Percentiles rank a stretch among this genome's conserved stretches.
phyloP scores from a whole-genome alignment of 2,329 filamentous ascomycete genomes.

The Chaetomiaceae sp. region DNA sequence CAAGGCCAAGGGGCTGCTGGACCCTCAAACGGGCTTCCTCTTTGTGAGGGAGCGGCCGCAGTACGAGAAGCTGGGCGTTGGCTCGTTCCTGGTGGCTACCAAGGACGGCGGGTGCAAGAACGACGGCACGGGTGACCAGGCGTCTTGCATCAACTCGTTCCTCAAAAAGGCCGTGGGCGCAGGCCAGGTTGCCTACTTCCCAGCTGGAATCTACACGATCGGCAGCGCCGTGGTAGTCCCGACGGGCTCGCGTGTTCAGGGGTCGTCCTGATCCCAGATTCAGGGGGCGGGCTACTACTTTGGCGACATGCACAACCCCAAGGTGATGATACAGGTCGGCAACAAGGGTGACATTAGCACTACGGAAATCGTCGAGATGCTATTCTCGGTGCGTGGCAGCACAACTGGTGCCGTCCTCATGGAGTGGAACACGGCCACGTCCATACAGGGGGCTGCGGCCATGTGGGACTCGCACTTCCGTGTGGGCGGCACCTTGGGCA shows the following conservation, averaged over 20 bases:
- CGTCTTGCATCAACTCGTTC: constrained; percentile 74
- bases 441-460: constrained; percentile 63
- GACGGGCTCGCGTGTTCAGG: too few species aligned
- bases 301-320: constrained; percentile 67
- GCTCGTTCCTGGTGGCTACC: constrained; percentile 80
- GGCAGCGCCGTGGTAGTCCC: constrained; percentile 67
- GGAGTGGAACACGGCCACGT: constrained; percentile 79
- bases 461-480: constrained; percentile 98
- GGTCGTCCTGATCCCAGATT: too few species aligned
- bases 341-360: constrained; percentile 68
- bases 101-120: constrained; percentile 79
- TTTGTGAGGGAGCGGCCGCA: constrained; percentile 86
- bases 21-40: constrained; percentile 56
- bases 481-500: constrained; percentile 81
- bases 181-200: constrained; percentile 69
- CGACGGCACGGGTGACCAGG: constrained; percentile 84
- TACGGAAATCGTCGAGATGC: constrained; percentile 91
- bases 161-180: constrained; percentile 61
- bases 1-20: too few species aligned
- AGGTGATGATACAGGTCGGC: constrained; percentile 82
- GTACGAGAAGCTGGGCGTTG: constrained; percentile 63
- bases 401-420: constrained; percentile 85
- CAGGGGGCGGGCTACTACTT: too few species aligned
- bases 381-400: constrained; percentile 78
- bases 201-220: constrained; percentile 68